A percentile compares a stretch with the other conserved stretches of the same genome.
phyloP scores from a whole-genome alignment of 1,284 basidiomycete species.

The Leucoagaricus sp. region DNA sequence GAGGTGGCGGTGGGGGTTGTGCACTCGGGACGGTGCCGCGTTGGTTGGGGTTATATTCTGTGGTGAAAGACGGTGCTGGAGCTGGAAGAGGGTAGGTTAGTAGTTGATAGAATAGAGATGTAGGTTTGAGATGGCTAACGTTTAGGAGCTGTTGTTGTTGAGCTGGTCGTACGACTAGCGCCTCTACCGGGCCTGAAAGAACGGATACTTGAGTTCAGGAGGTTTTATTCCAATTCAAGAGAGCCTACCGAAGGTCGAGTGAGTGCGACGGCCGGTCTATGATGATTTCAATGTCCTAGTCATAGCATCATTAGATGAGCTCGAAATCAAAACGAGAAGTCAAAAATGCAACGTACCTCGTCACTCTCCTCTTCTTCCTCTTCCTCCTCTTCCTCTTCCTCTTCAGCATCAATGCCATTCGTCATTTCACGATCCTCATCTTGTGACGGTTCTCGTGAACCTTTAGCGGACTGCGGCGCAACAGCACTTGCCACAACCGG shows the following conservation, averaged over 20 bases:
- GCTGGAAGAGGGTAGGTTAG: constrained; percentile 29
- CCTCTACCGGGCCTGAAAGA: neutral
- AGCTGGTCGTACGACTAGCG: constrained; percentile 1
- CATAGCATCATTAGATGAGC: constrained; percentile 4
- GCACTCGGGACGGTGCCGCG: constrained; percentile 46
- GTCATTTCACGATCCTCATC: constrained; percentile 26
- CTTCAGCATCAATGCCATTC: constrained; percentile 18
- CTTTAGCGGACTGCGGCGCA: neutral
- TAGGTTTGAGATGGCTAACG: constrained; percentile 28
- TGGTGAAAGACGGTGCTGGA: constrained; percentile 71
- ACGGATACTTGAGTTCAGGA: neutral
- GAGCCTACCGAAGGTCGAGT: constrained; percentile 67
- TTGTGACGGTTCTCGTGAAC: constrained; percentile 22
- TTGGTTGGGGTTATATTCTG: constrained; percentile 88
- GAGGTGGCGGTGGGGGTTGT: constrained; percentile 15
- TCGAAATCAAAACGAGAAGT: neutral
- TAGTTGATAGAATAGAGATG: constrained; percentile 1
- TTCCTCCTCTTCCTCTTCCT: constrained; percentile 35
- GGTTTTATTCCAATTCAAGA: neutral
- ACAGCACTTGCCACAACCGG: neutral
- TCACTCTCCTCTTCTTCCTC: constrained; percentile 46
- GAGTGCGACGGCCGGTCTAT: constrained; percentile 72
- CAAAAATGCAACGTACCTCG: constrained; percentile 39
- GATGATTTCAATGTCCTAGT: constrained; percentile 77
- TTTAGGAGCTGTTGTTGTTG: constrained; percentile 30